phyloP scores from a whole-genome alignment of 352 stramenopile genomes.

The Stephanocyclus meneghinianus region DNA sequence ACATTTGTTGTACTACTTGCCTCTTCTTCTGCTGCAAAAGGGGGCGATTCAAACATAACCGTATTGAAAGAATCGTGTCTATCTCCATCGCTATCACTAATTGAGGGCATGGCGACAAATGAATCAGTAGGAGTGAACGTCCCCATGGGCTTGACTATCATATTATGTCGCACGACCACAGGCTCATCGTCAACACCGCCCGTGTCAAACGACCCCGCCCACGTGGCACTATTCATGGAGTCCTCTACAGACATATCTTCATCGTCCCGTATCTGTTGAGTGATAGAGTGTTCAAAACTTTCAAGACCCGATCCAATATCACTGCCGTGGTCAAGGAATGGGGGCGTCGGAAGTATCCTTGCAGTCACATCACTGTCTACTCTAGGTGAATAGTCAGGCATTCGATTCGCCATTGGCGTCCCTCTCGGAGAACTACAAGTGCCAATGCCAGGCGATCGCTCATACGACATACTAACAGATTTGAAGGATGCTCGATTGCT shows the following conservation, averaged over 20 bases:
- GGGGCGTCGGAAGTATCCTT: constrained; percentile 7
- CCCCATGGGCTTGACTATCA: constrained; percentile 42
- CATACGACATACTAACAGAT: background rate
- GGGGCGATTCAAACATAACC: background rate
- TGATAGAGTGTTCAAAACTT: constrained; percentile 2
- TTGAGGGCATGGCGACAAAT: constrained; percentile 34
- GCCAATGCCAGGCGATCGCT: background rate
- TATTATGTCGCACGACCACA: background rate
- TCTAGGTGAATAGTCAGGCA: no score
- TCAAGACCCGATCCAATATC: constrained; percentile 22
- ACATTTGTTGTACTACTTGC: background rate
- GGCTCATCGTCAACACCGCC: background rate
- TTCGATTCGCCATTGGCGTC: background rate
- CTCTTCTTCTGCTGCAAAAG: background rate
- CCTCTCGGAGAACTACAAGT: background rate
- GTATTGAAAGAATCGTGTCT: constrained; percentile 7
- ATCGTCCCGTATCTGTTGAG: background rate
- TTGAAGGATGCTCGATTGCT: background rate
- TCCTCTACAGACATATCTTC: background rate
- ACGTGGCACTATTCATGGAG: background rate
- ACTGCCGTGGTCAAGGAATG: constrained; percentile 9
- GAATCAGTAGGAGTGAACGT: constrained; percentile 43
- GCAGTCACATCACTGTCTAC: background rate
- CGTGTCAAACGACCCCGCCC: background rate
- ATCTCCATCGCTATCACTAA: constrained; percentile 1